Evolutionary conservation across 768 basidiomycete genomes (phyloP).

Genomic region (Lentinus tigrinus): DNA sequence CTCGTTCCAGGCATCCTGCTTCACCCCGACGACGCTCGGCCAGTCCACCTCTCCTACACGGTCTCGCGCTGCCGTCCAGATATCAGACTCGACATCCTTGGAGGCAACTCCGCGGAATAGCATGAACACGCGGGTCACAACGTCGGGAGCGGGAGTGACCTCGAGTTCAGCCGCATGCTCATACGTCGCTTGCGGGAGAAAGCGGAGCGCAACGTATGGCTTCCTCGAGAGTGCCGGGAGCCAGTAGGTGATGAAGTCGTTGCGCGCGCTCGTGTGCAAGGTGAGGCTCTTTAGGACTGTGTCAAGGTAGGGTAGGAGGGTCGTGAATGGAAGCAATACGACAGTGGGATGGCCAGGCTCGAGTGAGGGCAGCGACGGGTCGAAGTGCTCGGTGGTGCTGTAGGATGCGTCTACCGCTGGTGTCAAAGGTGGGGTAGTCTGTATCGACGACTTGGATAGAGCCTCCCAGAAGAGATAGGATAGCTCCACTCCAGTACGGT

Average conservation of each 20-base stretch:
- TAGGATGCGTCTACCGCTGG: no score
- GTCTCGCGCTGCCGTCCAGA: slow-evolving; percentile 31
- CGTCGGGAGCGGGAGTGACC: slow-evolving; percentile 41
- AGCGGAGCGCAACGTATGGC: slow-evolving; percentile 42
- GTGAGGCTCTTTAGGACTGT: slow-evolving; percentile 25
- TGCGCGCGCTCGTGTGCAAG: slow-evolving; percentile 43
- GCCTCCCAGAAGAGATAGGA: slow-evolving; percentile 4
- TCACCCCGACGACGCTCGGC: slow-evolving; percentile 36
- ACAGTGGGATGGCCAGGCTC: not conserved
- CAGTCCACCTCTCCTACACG: slow-evolving; percentile 29
- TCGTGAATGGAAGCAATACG: not conserved
- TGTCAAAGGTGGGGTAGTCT: not conserved
- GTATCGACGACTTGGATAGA: not conserved
- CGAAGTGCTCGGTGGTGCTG: not conserved
- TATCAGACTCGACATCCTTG: slow-evolving; percentile 10
- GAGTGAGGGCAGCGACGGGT: not conserved
- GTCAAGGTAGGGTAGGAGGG: not conserved
- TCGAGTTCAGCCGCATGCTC: slow-evolving; percentile 38
- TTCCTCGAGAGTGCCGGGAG: slow-evolving; percentile 41
- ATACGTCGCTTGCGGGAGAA: slow-evolving; percentile 44
- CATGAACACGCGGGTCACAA: slow-evolving; percentile 48
- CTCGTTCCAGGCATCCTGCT: slow-evolving; percentile 26
- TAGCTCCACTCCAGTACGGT: not conserved
- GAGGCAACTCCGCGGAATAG: slow-evolving; percentile 39
- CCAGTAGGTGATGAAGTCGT: slow-evolving; percentile 53